phyloP scores from a whole-genome alignment of 768 basidiomycete genomes.

The Mrakia gelida region DNA sequence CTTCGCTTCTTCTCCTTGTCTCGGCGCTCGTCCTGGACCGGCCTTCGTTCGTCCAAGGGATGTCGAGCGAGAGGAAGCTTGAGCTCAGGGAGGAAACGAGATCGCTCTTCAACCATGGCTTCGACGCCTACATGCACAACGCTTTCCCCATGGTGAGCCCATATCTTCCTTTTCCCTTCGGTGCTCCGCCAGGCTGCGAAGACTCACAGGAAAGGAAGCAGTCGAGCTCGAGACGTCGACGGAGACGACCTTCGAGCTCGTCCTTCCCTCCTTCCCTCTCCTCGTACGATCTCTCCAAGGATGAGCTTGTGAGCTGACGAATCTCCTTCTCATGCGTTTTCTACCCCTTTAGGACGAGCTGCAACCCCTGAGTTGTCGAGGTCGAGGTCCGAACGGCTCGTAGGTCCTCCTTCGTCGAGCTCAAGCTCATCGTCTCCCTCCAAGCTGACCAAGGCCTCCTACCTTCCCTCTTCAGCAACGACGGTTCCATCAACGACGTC shows the following conservation, averaged over 20 bases:
- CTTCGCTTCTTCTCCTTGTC: not conserved
- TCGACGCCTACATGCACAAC: conserved; percentile 25
- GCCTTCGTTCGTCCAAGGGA: not conserved
- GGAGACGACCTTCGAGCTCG: conserved; percentile 3
- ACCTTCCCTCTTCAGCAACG: not conserved
- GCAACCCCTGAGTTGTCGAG: conserved; percentile 23
- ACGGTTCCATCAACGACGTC: conserved; percentile 27
- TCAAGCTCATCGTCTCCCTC: not conserved
- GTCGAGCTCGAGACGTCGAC: not conserved
- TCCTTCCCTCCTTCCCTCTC: not conserved
- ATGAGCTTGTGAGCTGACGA: not conserved
- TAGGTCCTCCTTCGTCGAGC: not conserved
- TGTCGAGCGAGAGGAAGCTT: not conserved
- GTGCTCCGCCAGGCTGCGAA: not conserved
- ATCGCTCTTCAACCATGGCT: conserved; percentile 23
- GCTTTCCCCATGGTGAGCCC: conserved; percentile 21
- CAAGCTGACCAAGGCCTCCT: not conserved
- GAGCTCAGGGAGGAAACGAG: conserved; percentile 22
- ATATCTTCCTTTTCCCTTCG: not conserved
- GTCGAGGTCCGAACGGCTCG: not conserved
- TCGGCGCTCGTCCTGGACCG: not conserved
- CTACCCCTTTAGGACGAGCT: conserved; percentile 18
- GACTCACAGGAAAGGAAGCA: not conserved
- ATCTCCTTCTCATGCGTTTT: no score
- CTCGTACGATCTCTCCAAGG: not conserved